Evolutionary conservation across 2,329 filamentous ascomycete species (phyloP), one percentile per base, ranked within the genome.

Genomic region (Cladophialophora immunda): DNA sequence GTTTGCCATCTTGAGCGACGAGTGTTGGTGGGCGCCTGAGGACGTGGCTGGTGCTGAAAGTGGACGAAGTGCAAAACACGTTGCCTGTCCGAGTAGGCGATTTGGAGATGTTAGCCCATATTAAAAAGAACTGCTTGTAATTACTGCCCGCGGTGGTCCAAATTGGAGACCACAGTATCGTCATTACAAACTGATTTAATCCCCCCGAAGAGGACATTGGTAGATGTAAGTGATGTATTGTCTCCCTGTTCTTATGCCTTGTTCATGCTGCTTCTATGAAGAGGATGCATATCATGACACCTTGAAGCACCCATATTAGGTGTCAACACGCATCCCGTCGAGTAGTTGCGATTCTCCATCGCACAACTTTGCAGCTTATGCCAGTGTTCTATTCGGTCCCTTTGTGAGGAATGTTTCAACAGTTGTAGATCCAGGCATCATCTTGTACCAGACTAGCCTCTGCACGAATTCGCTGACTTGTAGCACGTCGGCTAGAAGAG

Each of bases 1-100:
- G 79, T 92, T 91, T 65, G 92, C 87, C 91, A 94, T 94, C 64
- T 74, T 83, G 76, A 68, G 38, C 13, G 38, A 27, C 30, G 13
- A 19, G 13, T 47, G 56, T 5, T 13, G 22, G 11, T 36, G 15
- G 19, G 30, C 1, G 36, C 27, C 41, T 53, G 45, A 25, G 45
- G 27, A 52, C 17, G 54, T 38, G 36, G 32, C 19, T 15, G 50
- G 52, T 38, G 55, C 19, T 62, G 59, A 22, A n/a, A 19, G 36
- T 27, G 41, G 38, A 19, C n/a, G 53, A 41, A 50, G 45, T 41
- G 30, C 32, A 5, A 56, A 65, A 65, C 68, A 65, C 59, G 68
- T 59, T 62, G 66, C 63, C 56, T 60, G 54, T 62, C 47, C 19
- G 38, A 58, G 34, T 65, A 25, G 61, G 58, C 34, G 52, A 45